A percentile compares a stretch with the other conserved stretches of the same genome.
These are phyloP conservation scores for Calonectria pseudoreteaudii DNA, from an alignment of 2,329 filamentous ascomycete species.

Conservation along the genomic window DNA sequence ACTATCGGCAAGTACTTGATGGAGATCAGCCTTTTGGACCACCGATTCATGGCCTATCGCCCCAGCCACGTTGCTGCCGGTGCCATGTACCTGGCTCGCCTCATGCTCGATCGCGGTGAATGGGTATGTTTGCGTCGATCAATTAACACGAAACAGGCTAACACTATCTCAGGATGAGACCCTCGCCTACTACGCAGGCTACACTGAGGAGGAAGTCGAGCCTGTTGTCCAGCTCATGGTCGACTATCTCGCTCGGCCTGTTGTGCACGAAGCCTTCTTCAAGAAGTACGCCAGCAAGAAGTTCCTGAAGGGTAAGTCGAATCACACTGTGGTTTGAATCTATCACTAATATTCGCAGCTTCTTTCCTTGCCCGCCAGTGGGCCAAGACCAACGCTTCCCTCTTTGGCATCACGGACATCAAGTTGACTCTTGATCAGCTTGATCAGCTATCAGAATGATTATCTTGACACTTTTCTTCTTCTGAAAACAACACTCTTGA, in stretches of 20 bases:
- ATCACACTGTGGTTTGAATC: neutral
- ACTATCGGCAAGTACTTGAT: slow-evolving; percentile 98
- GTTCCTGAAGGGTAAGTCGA: slow-evolving; percentile 91
- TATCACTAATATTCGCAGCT: slow-evolving; percentile 63
- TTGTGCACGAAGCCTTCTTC: slow-evolving; percentile 97
- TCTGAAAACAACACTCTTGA: slow-evolving; percentile 32
- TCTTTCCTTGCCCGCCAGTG: slow-evolving; percentile 92
- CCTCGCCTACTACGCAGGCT: slow-evolving; percentile 90
- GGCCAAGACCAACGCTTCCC: slow-evolving; percentile 82
- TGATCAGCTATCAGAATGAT: slow-evolving; percentile 58
- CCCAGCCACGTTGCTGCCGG: slow-evolving; percentile 92
- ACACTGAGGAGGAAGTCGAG: slow-evolving; percentile 91
- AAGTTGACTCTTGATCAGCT: slow-evolving; percentile 65
- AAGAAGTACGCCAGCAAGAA: slow-evolving; percentile 99
- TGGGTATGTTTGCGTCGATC: slow-evolving; percentile 76
- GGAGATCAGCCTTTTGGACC: slow-evolving; percentile 95
- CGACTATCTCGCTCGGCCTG: slow-evolving; percentile 91
- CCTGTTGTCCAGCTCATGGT: slow-evolving; percentile 95
- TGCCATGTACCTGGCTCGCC: slow-evolving; percentile 92
- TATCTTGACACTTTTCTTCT: slow-evolving; percentile 23
- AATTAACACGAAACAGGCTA: slow-evolving; percentile 37
- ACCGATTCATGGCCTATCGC: slow-evolving; percentile 90
- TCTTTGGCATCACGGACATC: slow-evolving; percentile 66
- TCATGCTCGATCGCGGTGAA: slow-evolving; percentile 89
- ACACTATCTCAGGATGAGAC: slow-evolving; percentile 75